These are phyloP conservation scores for Ogataea saltuana DNA, from an alignment of 805 yeast genomes.

Conservation along the genomic window DNA sequence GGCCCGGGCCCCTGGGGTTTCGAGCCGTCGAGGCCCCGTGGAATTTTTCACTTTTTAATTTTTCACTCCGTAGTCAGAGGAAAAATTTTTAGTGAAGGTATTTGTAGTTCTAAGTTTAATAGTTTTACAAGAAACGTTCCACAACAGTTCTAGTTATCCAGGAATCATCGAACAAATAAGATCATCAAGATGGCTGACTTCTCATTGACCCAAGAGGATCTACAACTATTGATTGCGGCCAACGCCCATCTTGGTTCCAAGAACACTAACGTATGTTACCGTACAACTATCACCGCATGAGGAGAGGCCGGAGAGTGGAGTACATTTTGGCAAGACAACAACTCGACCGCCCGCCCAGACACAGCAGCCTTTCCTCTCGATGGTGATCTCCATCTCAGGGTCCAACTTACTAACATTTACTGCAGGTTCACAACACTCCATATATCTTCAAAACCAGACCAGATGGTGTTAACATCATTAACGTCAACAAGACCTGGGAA, in stretches of 20 bases:
- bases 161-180: constrained; percentile 11
- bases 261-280: constrained; percentile 91
- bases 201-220: constrained; percentile 85
- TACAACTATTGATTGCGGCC: constrained; percentile 99
- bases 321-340: too few species aligned
- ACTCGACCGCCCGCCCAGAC: too few species aligned
- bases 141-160: constrained; percentile 2
- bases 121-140: constrained; percentile 2
- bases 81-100: constrained; percentile 18
- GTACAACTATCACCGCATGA: background rate
- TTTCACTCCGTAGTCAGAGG: constrained; percentile 9
- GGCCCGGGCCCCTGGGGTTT: too few species aligned
- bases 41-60: constrained; percentile 19
- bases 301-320: constrained; percentile 2
- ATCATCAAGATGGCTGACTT: constrained; percentile 38
- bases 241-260: constrained; percentile 99
- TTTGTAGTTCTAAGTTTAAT: constrained; percentile 16
- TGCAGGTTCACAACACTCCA: constrained; percentile 91
- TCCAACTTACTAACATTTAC: constrained; percentile 13
- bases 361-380: background rate
- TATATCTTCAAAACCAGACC: constrained; percentile 98
- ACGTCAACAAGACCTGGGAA: constrained; percentile 99
- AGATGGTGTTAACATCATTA: constrained; percentile 98
- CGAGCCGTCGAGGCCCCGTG: background rate
- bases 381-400: background rate